Evolutionary conservation across 345 rosid species (phyloP).

Genomic region (Citrus glauca): DNA sequence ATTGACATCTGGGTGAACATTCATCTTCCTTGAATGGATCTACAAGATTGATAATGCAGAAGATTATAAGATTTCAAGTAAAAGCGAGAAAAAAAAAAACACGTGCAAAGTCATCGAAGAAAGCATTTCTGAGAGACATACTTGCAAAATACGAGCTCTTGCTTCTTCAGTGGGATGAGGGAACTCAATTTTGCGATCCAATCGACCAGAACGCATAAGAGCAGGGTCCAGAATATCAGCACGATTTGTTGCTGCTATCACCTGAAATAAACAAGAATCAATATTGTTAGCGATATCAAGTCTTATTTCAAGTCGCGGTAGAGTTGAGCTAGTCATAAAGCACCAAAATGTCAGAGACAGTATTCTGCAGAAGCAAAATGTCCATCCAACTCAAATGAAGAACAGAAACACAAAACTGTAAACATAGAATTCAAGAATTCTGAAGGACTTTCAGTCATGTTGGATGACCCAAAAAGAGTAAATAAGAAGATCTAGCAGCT

Average conservation of each 20-base stretch:
- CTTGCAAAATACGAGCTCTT: slow-evolving; percentile 95
- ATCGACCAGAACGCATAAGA: slow-evolving; percentile 96
- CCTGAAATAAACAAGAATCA: slow-evolving; percentile 38
- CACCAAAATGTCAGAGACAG: not conserved
- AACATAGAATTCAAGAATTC: not conserved
- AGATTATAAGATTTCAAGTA: not conserved
- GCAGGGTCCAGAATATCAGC: slow-evolving; percentile 99
- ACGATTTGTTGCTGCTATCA: slow-evolving; percentile 97
- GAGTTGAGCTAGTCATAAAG: not conserved
- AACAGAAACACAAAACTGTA: not conserved
- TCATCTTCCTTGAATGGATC: slow-evolving; percentile 99
- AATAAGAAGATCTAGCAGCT: not conserved
- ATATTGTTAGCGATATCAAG: not conserved
- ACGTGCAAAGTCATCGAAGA: not conserved
- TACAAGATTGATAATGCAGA: slow-evolving; percentile 18
- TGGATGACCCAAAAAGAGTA: not conserved
- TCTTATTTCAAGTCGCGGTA: not conserved
- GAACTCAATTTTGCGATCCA: slow-evolving; percentile 99
- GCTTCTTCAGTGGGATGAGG: slow-evolving; percentile 99
- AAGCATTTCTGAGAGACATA: slow-evolving; percentile 7
- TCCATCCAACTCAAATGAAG: not conserved
- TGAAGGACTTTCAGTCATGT: not conserved
- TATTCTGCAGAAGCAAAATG: not conserved
- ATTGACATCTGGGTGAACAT: slow-evolving; percentile 91
- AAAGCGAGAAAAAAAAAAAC: not conserved